These are phyloP conservation scores for Candida namnaoensis DNA, from an alignment of 805 yeast species.

Conservation along the genomic window DNA sequence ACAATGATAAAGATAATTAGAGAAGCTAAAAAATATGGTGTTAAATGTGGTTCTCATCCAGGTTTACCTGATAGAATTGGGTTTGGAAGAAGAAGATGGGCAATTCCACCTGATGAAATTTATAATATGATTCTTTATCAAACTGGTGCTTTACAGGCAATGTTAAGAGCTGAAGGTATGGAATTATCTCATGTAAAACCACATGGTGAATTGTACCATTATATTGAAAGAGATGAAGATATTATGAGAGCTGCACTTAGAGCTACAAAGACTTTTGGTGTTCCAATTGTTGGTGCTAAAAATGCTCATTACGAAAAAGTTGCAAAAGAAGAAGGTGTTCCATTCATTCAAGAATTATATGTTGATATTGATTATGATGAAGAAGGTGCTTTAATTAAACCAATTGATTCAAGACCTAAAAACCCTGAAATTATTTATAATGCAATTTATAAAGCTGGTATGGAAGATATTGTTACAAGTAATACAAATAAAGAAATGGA, in stretches of 20 bases:
- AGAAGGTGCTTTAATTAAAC: constrained; percentile 22
- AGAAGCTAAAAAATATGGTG: constrained; percentile 24
- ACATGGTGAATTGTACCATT: constrained; percentile 30
- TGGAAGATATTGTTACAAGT: too few relatives aligned
- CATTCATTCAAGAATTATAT: constrained; percentile 27
- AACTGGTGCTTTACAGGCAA: constrained; percentile 29
- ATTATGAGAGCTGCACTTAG: constrained; percentile 26
- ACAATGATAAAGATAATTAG: constrained; percentile 26
- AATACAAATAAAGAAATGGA: too few relatives aligned
- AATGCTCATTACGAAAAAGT: constrained; percentile 19
- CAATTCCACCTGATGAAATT: constrained; percentile 26
- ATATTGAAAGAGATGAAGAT: constrained; percentile 25
- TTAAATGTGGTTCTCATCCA: constrained; percentile 30
- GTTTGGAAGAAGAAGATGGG: constrained; percentile 29
- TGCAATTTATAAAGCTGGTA: constrained; percentile 19
- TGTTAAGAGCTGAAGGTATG: constrained; percentile 26
- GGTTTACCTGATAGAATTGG: constrained; percentile 30
- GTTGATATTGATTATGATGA: constrained; percentile 24
- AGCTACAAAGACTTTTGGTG: constrained; percentile 25
- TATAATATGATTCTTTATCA: constrained; percentile 27
- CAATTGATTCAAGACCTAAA: constrained; percentile 20
- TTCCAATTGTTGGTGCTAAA: constrained; percentile 30
- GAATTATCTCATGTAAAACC: constrained; percentile 25
- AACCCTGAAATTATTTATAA: constrained; percentile 23
- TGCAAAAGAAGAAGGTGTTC: constrained; percentile 23